A percentile compares a stretch with the other conserved stretches of the same genome.
These are phyloP conservation scores for Botryotinia convoluta DNA, from an alignment of 2,329 filamentous ascomycete species.

Conservation along the genomic window DNA sequence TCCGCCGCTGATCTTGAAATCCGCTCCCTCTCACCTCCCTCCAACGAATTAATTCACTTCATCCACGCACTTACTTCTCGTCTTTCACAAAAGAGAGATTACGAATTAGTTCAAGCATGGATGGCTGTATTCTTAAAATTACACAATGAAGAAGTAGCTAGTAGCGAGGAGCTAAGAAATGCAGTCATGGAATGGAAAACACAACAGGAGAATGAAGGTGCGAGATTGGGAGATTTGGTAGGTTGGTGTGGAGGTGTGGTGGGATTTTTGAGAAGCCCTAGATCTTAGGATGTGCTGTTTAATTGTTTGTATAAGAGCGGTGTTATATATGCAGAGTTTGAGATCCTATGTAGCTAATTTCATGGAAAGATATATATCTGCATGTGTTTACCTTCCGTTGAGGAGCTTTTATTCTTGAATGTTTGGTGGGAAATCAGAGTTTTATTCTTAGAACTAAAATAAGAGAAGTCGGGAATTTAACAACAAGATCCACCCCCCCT, in stretches of 20 bases:
- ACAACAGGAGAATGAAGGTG: slow-evolving; percentile 69
- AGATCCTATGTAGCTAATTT: background rate
- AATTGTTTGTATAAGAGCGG: background rate
- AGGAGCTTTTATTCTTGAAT: background rate
- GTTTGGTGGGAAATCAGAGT: background rate
- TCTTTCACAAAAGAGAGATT: slow-evolving; percentile 70
- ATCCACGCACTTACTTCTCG: slow-evolving; percentile 74
- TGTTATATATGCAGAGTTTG: background rate
- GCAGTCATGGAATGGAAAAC: slow-evolving; percentile 68
- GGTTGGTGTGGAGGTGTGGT: slow-evolving; percentile 88
- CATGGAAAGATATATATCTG: background rate
- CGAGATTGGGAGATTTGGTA: slow-evolving; percentile 70
- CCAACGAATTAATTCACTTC: slow-evolving; percentile 69
- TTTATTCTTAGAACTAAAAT: background rate
- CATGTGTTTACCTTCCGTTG: background rate
- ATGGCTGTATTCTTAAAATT: slow-evolving; percentile 90
- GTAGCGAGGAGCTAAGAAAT: slow-evolving; percentile 48
- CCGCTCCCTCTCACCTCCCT: slow-evolving; percentile 63
- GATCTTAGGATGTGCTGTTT: background rate
- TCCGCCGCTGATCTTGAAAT: slow-evolving; percentile 88
- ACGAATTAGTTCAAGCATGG: slow-evolving; percentile 94
- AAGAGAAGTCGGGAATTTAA: background rate
- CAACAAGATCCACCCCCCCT: background rate
- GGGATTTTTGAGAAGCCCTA: slow-evolving; percentile 66
- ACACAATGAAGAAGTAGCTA: slow-evolving; percentile 61